These are phyloP conservation scores for Lentinula aciculospora DNA, from an alignment of 768 basidiomycete species.

Conservation along the genomic window DNA sequence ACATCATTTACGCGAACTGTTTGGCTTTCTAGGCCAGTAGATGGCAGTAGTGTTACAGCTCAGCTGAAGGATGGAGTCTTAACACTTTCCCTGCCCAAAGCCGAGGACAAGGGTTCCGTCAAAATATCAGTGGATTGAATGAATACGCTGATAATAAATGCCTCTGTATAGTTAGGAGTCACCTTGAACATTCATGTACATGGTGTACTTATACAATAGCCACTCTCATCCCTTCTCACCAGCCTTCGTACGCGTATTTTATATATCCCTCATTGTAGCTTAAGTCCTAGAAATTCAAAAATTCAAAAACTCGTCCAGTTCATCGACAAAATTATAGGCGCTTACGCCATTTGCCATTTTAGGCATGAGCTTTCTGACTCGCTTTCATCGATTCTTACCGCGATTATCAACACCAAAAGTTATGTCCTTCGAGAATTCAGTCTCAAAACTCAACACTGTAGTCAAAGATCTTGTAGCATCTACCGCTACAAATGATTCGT, in stretches of 20 bases:
- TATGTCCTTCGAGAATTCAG: constrained; percentile 51
- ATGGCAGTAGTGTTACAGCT: constrained; percentile 51
- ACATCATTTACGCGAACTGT: constrained; percentile 63
- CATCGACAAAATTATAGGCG: neutral
- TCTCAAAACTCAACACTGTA: constrained; percentile 40
- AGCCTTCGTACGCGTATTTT: too few relatives aligned
- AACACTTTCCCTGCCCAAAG: constrained; percentile 54
- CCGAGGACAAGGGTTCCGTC: constrained; percentile 43
- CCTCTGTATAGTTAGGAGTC: too few relatives aligned
- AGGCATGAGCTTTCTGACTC: constrained; percentile 25
- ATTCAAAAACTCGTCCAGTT: too few relatives aligned
- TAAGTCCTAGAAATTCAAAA: too few relatives aligned
- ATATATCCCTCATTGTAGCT: neutral
- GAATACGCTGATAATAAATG: too few relatives aligned
- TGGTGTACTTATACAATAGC: too few relatives aligned
- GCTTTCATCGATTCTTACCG: constrained; percentile 31
- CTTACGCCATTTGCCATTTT: neutral
- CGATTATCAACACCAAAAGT: constrained; percentile 25
- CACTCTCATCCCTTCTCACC: too few relatives aligned
- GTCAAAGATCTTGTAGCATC: constrained; percentile 54
- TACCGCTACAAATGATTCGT: constrained; percentile 36
- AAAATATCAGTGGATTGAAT: constrained; percentile 3
- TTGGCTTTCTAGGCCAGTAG: constrained; percentile 62
- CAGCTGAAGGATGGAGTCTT: constrained; percentile 68
- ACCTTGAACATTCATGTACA: too few relatives aligned